A percentile compares a stretch with the other conserved stretches of the same genome.
Conservation (phyloP, 1,284 basidiomycete species). For the Trametes polyzona region DNA sequence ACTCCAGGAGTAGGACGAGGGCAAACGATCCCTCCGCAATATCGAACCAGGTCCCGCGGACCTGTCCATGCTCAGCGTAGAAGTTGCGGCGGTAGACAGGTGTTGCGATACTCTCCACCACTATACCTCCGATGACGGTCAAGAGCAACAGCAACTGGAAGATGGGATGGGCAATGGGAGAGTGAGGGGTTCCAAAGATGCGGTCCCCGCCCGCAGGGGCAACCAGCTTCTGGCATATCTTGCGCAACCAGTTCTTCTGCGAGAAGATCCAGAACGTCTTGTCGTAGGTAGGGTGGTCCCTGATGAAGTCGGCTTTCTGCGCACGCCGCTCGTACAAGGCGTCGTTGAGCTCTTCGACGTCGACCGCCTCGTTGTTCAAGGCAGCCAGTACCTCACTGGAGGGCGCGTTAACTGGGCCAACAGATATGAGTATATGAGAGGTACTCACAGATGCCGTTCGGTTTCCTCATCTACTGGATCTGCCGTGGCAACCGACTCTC, state of each 20-base stretch:
- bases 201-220: slow-evolving; percentile 85
- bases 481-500: slow-evolving; percentile 45
- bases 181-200: slow-evolving; percentile 77
- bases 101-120: slow-evolving; percentile 86
- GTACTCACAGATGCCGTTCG: slow-evolving; percentile 69
- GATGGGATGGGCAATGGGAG: slow-evolving; percentile 67
- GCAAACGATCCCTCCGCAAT: slow-evolving; percentile 82
- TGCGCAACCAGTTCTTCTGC: slow-evolving; percentile 79
- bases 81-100: slow-evolving; percentile 85
- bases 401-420: not conserved
- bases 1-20: slow-evolving; percentile 81
- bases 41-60: slow-evolving; percentile 86
- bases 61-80: slow-evolving; percentile 62
- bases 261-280: slow-evolving; percentile 90
- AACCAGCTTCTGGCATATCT: slow-evolving; percentile 84
- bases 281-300: slow-evolving; percentile 89
- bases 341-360: slow-evolving; percentile 60
- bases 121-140: slow-evolving; percentile 83
- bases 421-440: not conserved
- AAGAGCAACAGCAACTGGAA: slow-evolving; percentile 81
- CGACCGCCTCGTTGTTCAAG: slow-evolving; percentile 54
- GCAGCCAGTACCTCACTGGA: slow-evolving; percentile 68
- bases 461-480: slow-evolving; percentile 63
- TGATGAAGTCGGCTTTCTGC: slow-evolving; percentile 87
- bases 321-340: slow-evolving; percentile 76